Percentiles rank a stretch among this genome's conserved stretches.
phyloP scores from a whole-genome alignment of 345 rosid species.

The Leavenworthia alabamica region DNA sequence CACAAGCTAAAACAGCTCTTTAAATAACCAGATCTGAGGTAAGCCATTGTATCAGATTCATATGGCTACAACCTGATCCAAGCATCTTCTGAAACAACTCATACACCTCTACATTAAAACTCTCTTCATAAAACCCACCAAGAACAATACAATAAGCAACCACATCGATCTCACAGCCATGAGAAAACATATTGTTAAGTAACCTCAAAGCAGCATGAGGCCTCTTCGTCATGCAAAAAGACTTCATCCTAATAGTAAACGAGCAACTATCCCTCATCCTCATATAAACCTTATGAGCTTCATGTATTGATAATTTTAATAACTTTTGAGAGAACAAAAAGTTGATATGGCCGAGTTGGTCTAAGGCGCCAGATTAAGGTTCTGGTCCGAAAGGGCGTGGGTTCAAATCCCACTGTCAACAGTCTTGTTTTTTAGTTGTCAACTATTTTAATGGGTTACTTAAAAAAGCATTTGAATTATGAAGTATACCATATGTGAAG shows the following conservation, averaged over 20 bases:
- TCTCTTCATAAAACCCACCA: constrained; percentile 64
- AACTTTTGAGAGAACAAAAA: rapidly evolving
- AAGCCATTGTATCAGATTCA: too few relatives aligned
- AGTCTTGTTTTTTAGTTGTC: background rate
- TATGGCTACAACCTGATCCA: constrained; percentile 34
- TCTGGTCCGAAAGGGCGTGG: constrained; percentile 99
- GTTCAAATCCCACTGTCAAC: constrained; percentile 96
- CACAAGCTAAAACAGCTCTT: too few relatives aligned
- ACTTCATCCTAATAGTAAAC: constrained; percentile 77
- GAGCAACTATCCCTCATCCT: constrained; percentile 73
- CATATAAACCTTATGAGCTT: constrained; percentile 82
- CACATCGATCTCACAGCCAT: constrained; percentile 65
- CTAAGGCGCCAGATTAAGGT: constrained; percentile 99
- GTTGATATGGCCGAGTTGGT: constrained; percentile 93
- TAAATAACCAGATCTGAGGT: too few relatives aligned
- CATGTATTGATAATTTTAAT: constrained; percentile 36
- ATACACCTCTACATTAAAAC: constrained; percentile 45
- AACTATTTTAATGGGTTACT: too few relatives aligned
- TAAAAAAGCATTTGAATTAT: too few relatives aligned
- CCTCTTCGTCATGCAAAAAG: constrained; percentile 72
- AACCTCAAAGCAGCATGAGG: constrained; percentile 83
- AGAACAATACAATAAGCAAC: constrained; percentile 73
- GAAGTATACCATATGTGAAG: too few relatives aligned
- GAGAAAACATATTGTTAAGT: constrained; percentile 64
- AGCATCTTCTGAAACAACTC: constrained; percentile 80